These are phyloP conservation scores for Trichosporon asahii DNA, from an alignment of 1,284 basidiomycete genomes.

Conservation along the genomic window DNA sequence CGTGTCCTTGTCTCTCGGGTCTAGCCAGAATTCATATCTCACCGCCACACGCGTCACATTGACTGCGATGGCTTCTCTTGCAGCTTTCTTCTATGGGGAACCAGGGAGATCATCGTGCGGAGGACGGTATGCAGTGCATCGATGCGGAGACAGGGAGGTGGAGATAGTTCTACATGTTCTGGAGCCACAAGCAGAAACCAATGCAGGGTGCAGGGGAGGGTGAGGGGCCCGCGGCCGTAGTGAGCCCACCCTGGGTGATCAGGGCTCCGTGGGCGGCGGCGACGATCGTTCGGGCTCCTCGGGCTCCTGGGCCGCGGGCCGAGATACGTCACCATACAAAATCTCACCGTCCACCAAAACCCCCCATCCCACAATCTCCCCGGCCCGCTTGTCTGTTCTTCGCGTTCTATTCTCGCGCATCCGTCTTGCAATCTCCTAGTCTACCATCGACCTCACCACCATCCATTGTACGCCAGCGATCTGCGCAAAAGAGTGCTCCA, in stretches of 20 bases:
- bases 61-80: neutral
- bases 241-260: neutral
- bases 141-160: neutral
- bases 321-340: constrained; percentile 3
- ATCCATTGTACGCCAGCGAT: neutral
- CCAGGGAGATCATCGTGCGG: no score
- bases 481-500: neutral
- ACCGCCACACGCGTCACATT: neutral
- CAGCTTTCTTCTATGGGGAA: neutral
- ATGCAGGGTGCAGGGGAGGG: neutral
- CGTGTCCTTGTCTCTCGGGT: neutral
- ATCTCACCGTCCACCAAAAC: neutral
- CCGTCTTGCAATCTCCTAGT: neutral
- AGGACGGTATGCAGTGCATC: neutral
- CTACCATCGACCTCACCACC: no score
- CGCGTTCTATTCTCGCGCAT: neutral
- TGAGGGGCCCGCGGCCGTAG: neutral
- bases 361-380: neutral
- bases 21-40: neutral
- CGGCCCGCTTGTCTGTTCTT: neutral
- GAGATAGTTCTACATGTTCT: neutral
- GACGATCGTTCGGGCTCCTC: neutral
- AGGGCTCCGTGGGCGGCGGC: neutral
- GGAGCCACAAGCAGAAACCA: no score
- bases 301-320: neutral